Evolutionary conservation across 805 yeast species (phyloP).

Genomic region (Wickerhamiella cacticola): DNA sequence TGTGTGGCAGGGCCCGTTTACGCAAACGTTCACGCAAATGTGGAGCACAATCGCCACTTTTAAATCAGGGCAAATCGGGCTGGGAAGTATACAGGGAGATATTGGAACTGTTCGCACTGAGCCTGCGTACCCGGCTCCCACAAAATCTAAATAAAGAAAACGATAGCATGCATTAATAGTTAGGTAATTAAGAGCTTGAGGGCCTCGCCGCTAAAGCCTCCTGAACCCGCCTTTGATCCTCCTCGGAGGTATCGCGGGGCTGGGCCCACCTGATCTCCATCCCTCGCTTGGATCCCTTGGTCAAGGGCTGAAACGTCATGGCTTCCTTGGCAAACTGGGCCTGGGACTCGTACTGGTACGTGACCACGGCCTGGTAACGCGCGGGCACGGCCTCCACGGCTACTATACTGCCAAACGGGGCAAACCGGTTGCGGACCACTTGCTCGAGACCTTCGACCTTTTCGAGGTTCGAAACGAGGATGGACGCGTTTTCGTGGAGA

Average conservation of each 20-base stretch:
- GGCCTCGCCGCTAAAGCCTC: not conserved
- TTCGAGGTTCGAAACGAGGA: constrained; percentile 54
- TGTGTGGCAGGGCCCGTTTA: constrained; percentile 1
- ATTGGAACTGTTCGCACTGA: not conserved
- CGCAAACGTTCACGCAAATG: not conserved
- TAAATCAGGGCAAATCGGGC: not conserved
- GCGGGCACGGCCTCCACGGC: constrained; percentile 38
- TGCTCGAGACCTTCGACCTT: constrained; percentile 16
- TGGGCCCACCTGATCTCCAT: not conserved
- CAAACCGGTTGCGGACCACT: constrained; percentile 31
- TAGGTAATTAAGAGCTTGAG: too few relatives aligned
- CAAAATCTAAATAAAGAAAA: too few relatives aligned
- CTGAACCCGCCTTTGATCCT: not conserved
- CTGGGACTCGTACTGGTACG: constrained; percentile 50
- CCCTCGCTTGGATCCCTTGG: constrained; percentile 1
- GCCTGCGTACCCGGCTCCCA: not conserved
- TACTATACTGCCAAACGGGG: constrained; percentile 66
- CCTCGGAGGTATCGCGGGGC: not conserved
- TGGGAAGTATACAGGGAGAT: constrained; percentile 1
- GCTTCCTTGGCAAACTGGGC: constrained; percentile 97
- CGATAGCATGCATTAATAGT: too few relatives aligned
- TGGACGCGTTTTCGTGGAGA: constrained; percentile 51
- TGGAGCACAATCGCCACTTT: constrained; percentile 4
- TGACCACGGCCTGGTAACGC: constrained; percentile 58
- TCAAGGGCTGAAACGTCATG: constrained; percentile 55